Base-by-base conservation (phyloP, 2,329 filamentous ascomycete species). In the Penicillium corylophilum region DNA sequence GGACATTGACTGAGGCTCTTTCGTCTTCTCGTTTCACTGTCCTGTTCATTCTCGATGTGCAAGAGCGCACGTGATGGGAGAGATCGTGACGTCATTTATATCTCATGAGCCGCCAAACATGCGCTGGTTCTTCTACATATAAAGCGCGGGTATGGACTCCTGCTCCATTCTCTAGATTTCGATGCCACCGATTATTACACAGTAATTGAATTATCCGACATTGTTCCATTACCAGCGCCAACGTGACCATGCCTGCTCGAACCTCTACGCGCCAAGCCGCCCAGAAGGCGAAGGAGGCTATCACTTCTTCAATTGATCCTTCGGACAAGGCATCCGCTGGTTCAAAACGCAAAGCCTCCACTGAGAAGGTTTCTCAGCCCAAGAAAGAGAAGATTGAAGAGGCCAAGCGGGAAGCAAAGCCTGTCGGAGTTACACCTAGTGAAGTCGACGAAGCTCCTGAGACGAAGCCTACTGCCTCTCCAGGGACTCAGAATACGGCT, bases 251-350 rank as follows among this genome's bases (percentile, higher is more conserved):
- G 67, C 56, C 62, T 46, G 64, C 65, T 40, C 61, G 72, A 54
- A 70, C 71, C 39, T 77, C 74, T 5, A 68, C 73, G 15, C 73
- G 75, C 28, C 66, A 73, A 53, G 74, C 74, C 5, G 74, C 74
- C 8, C 67, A 68, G 44, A 75, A 75, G 58, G 73, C 74, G 28
- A 74, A 74, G 49, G 66, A 75, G 54, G 71, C 74, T 23, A 70
- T 73, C 51, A 53, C 66, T 42, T 63, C 60, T 52, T 66, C 63
- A 49, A 61, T 62, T 41, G 71, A 67, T 49, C 58, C 51, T 23
- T 65, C 64, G 41, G 59, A 59, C 26, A 64, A 59, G 48, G 55
- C 62, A 22, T 24, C 64, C 9, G 58, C 67, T 22, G 66, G 67
- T n/a, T 60, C 63, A 12, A 77, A 77, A 51, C 73, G 75, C 38